Conservation (phyloP, 208 protist species). For the Naegleria gruberi region DNA sequence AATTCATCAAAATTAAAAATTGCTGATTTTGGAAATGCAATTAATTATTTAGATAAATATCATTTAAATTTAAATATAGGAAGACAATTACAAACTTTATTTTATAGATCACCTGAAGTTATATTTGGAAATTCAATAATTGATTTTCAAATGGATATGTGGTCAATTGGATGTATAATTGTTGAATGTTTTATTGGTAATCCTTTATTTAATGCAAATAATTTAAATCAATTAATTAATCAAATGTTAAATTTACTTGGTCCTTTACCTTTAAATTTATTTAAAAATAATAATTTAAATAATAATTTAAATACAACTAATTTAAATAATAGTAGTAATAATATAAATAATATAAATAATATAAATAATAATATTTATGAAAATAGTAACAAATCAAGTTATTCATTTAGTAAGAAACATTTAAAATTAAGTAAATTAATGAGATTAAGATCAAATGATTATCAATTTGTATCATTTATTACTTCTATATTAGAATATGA, state of each 20-base stretch:
- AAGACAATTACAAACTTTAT: background rate
- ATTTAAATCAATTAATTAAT: background rate
- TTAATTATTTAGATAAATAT: background rate
- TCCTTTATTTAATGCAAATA: background rate
- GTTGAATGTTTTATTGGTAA: slow-evolving; percentile 21
- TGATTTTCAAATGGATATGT: slow-evolving; percentile 17
- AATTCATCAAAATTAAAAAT: background rate
- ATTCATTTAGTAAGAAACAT: background rate
- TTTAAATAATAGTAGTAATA: no score
- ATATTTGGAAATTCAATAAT: slow-evolving; percentile 9
- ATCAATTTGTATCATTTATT: background rate
- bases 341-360: no score
- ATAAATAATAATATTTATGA: no score
- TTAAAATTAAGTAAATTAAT: background rate
- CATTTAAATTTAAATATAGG: background rate
- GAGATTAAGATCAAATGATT: background rate
- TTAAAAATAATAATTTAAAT: background rate
- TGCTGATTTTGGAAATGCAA: slow-evolving; percentile 36
- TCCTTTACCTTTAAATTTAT: background rate
- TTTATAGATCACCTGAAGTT: slow-evolving; percentile 32
- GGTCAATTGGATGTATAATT: slow-evolving; percentile 26
- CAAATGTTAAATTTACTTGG: background rate
- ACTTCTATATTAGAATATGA: background rate
- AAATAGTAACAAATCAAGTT: no score
- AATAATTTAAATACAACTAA: background rate